Base-by-base conservation (phyloP, 2,329 filamentous ascomycete species). In the Nothophoma quercina region DNA sequence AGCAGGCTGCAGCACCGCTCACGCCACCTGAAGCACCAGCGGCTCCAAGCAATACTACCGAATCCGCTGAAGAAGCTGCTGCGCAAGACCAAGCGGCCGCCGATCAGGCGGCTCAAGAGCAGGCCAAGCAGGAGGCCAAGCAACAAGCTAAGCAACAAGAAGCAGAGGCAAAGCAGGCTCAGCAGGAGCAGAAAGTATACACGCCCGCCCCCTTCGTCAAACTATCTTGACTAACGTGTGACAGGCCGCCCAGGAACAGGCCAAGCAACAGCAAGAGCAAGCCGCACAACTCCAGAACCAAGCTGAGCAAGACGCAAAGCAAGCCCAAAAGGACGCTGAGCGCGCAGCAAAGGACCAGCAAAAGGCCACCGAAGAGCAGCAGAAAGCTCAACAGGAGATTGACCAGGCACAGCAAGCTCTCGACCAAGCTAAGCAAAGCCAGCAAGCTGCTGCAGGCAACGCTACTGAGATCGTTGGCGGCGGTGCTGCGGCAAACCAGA, bases 251-350 rank as follows among this genome's bases (percentile, higher is more conserved):
- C 18, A 43, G 12, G 18, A 50, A n/a, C 12, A 41, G 5, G 45
- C 40, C 2, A 33, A 43, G 42, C 42, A 46, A 15, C 32, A 36
- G 8, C 10, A 28, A 10, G 18, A 46, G 10, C 18, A 39, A 22
- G 32, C 36, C 18, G 36, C 26, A 23, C 47, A 50, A 18, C 47
- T 50, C 21, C 39, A 50, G 4, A 43, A 44, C 32, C 47, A 50
- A 26, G 49, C 42, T 6, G 25, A 42, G 15, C 35, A 46, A 22
- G 49, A 46, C 30, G 49, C 49, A 46, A 41, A 52, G 21, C 49
- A 52, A 26, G 49, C 49, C 12, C 49, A 46, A 9, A 46, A 55
- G 9, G 46, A 55, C 13, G 40, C 42, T 5, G 48, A 56, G 6
- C 22, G 26, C 6, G 48, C 46, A 8, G 35, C 35, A n/a, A 41